Evolutionary conservation across 345 rosid species (phyloP).

Genomic region (Cardamine resedifolia): DNA sequence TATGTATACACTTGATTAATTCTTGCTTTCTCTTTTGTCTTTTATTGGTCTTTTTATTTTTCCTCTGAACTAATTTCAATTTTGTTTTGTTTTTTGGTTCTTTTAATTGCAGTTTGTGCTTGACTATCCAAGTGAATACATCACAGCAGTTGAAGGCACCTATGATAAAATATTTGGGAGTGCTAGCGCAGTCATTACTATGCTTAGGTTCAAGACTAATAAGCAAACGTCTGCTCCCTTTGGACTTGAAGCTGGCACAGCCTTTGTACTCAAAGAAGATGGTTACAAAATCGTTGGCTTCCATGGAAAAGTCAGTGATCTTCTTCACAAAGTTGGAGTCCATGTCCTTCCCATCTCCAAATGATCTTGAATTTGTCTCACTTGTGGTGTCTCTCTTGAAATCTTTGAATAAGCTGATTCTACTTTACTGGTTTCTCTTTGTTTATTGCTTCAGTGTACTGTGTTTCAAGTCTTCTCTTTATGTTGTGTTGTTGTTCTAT

Average conservation of each 20-base stretch:
- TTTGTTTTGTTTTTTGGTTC: background rate
- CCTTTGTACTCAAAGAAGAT: background rate
- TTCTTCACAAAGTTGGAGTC: conserved; percentile 33
- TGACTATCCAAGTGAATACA: conserved; percentile 38
- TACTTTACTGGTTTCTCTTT: background rate
- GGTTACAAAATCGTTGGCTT: conserved; percentile 35
- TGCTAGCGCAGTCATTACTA: background rate
- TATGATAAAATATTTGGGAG: background rate
- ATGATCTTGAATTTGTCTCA: conserved; percentile 3
- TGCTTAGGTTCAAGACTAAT: conserved; percentile 35
- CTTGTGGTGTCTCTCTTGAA: background rate
- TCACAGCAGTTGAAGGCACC: conserved; percentile 21
- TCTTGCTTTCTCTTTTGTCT: background rate
- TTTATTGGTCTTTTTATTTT: background rate
- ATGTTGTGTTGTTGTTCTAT: background rate
- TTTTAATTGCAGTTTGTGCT: conserved; percentile 15
- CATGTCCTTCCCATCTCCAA: conserved; percentile 33
- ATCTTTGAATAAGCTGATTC: conserved; percentile 21
- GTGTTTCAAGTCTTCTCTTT: background rate
- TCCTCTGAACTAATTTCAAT: background rate
- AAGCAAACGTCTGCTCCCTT: conserved; percentile 21
- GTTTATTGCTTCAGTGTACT: background rate
- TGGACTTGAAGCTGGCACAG: conserved; percentile 20
- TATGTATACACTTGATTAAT: background rate
- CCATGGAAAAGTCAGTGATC: conserved; percentile 30